phyloP scores from a whole-genome alignment of 371 early-diverging fungal species.

The Choanephora cucurbitarum region DNA sequence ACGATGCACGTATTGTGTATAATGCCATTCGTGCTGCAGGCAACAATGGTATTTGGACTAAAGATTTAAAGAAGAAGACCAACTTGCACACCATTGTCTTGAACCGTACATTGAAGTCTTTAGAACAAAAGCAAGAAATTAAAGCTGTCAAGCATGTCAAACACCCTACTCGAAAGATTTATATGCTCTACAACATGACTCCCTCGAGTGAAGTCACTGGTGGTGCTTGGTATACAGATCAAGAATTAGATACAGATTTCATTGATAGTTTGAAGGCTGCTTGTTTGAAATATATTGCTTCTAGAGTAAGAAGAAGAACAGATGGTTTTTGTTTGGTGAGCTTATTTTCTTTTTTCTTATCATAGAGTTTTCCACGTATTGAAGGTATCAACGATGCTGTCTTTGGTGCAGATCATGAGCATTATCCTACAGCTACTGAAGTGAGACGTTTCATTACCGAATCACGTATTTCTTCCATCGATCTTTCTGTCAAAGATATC shows the following conservation, averaged over 20 bases:
- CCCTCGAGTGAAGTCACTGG: slow-evolving; percentile 96
- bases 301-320: slow-evolving; percentile 53
- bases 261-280: slow-evolving; percentile 82
- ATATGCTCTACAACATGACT: slow-evolving; percentile 88
- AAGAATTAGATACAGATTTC: slow-evolving; percentile 94
- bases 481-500: slow-evolving; percentile 77
- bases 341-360: not conserved
- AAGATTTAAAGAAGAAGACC: slow-evolving; percentile 84
- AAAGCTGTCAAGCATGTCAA: slow-evolving; percentile 96
- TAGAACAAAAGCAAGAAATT: slow-evolving; percentile 87
- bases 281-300: slow-evolving; percentile 74
- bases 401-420: slow-evolving; percentile 55
- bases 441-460: slow-evolving; percentile 74
- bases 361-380: slow-evolving; percentile 68
- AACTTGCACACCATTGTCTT: slow-evolving; percentile 85
- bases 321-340: not conserved
- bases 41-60: slow-evolving; percentile 92
- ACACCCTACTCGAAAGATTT: slow-evolving; percentile 89
- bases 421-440: slow-evolving; percentile 76
- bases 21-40: slow-evolving; percentile 80
- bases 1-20: slow-evolving; percentile 69
- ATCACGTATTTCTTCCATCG: slow-evolving; percentile 73
- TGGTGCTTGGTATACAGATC: slow-evolving; percentile 97
- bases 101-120: slow-evolving; percentile 75
- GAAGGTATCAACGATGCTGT: slow-evolving; percentile 51